Base-by-base conservation (phyloP, 108 stramenopile genomes). In the Hondaea fermentalgiana region DNA sequence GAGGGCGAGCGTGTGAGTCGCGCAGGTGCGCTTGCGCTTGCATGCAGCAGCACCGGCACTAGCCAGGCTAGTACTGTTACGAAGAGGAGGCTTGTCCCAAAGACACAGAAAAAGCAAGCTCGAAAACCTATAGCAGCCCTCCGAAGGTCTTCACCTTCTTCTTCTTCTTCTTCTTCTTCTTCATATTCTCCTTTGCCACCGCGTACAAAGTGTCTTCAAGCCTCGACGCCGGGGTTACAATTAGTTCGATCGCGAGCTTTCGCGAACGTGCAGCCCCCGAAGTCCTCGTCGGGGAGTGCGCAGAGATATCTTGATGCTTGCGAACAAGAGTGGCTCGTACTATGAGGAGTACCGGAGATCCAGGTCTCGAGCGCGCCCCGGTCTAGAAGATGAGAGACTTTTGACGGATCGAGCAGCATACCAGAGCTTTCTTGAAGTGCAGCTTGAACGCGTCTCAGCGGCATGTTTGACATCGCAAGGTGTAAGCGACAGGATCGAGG, bases 351-450 rank as follows among this genome's bases (percentile, higher is more conserved):
- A 53, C 51, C 76, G 76, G 49, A 12, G 76, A 12, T 83, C 76
- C 49, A 83, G 49, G 76, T 47, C 76, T 8, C 51, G 49, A 17
- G 76, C n/a, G 51, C 12, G 25, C 1, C 51, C 45, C 6, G 49
- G 25, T 6, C 51, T 53, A 23, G 76, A 83, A 17, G 76, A 83
- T 12, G 76, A 83, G 3, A 43, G 83, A 10, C 89, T 89, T 5
- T 17, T 89, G 45, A 89, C 89, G 57, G 89, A 89, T 87, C 72
- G 89, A 5, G n/a, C 29, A 4, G 89, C 87, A 44, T 89, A 89
- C 76, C 28, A 59, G 3, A 60, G 28, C 42, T 89, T 53, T n/a
- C 83, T 89, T 5, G 89, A 89, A 28, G 87, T 87, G 47, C 89
- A 89, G 76, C 60, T 89, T 5, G 89, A 89, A 1, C 89, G 89